These are phyloP conservation scores for Pythium brachiatum DNA, from an alignment of 352 stramenopile genomes.

Conservation along the genomic window DNA sequence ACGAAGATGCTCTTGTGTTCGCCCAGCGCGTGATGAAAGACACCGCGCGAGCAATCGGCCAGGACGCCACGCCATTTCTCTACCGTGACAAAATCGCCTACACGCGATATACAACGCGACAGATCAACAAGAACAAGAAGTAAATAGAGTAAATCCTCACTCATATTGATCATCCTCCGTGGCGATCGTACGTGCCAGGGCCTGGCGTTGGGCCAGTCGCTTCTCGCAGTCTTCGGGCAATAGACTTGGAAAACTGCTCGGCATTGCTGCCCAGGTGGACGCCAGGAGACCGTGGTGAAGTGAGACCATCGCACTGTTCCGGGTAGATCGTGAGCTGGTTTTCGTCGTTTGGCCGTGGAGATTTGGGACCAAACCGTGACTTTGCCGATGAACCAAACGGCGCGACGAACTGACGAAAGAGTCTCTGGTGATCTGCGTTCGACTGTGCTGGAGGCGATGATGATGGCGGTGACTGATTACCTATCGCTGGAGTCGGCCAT, in stretches of 20 bases:
- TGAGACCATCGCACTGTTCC: conserved; percentile 22
- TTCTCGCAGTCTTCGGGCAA: conserved; percentile 28
- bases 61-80: conserved; percentile 62
- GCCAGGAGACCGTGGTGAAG: conserved; percentile 21
- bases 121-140: conserved; percentile 53
- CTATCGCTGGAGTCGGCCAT: neutral
- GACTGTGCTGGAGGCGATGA: neutral
- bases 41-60: conserved; percentile 44
- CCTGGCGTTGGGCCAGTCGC: conserved; percentile 28
- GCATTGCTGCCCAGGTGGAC: conserved; percentile 26
- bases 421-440: neutral
- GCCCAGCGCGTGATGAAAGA: conserved; percentile 64
- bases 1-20: conserved; percentile 48
- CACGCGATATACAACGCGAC: conserved; percentile 52
- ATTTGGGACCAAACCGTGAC: conserved; percentile 27
- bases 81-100: conserved; percentile 73
- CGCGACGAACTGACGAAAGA: conserved; percentile 19
- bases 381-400: conserved; percentile 35
- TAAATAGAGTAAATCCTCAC: conserved; percentile 8
- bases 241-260: conserved; percentile 39
- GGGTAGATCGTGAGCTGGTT: conserved; percentile 25
- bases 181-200: conserved; percentile 39
- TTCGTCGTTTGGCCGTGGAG: conserved; percentile 9
- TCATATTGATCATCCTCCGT: conserved; percentile 26
- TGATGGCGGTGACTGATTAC: neutral